Evolutionary conservation across 129 eudicot genomes (phyloP), one percentile per base, ranked within the genome.

Genomic region (Centaurea solstitialis): DNA sequence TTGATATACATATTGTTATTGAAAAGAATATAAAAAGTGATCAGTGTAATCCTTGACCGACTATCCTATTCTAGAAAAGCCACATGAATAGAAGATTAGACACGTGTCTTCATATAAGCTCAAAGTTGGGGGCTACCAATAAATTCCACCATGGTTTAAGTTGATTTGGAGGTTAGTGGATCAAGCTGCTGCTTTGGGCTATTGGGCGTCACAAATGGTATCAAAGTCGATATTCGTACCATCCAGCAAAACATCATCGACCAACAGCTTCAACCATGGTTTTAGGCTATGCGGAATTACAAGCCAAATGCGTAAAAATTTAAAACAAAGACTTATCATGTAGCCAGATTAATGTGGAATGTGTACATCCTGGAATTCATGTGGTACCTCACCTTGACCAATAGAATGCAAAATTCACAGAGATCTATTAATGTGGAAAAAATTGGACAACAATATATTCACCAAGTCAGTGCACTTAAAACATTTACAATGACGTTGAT

Each of bases 301-400:
- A 57, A 57, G 3, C 65, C 65, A 57, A 57, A 57, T 57, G 65
- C n/a, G 65, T 57, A 57, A 2, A 57, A 57, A 57, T 17, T n/a
- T 57, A 57, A 74, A 50, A 53, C 57, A 18, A 57, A 57, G 7
- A 24, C 78, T 39, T 13, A 28, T 12, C 12, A 53, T 9, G 8
- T 17, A 35, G 30, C 22, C 40, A 45, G 24, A 47, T n/a, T 47
- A 74, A 74, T 5, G 11, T 50, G 41, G 40, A 45, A 73, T 73
- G 45, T 45, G 33, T 73, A 38, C 64, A 73, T 73, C 39, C 20
- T 10, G 22, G 59, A 43, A 23, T 45, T 41, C 65, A 74, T 23
- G 41, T 24, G 24, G 66, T 74, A 74, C 21, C 67, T 74, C 57
- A 24, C n/a, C 77, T 45, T 7, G 67, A 50, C 41, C 28, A 74